A percentile compares a stretch with the other conserved stretches of the same genome.
Conservation (phyloP, 495 filamentous ascomycete species). For the Astrocystis sublimbata region DNA sequence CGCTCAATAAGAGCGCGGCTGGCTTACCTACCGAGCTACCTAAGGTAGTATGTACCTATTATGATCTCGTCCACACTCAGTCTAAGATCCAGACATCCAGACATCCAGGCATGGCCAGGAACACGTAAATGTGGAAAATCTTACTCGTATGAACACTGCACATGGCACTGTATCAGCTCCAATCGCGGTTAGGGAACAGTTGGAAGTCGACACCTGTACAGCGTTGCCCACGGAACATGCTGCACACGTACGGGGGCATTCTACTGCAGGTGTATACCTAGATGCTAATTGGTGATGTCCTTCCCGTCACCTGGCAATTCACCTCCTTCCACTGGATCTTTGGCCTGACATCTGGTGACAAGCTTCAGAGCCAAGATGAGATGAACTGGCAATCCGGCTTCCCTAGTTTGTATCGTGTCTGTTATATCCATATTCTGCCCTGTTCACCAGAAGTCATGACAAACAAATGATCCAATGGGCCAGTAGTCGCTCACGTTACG, state of each 20-base stretch:
- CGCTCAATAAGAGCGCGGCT: not conserved
- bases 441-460: not conserved
- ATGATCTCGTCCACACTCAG: no score
- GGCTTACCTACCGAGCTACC: no score
- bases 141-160: no score
- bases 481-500: not conserved
- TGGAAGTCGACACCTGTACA: no score
- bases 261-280: not conserved
- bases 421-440: no score
- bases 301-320: slow-evolving; percentile 24
- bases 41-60: no score
- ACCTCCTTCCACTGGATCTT: slow-evolving; percentile 34
- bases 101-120: no score
- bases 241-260: no score
- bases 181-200: no score
- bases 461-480: not conserved
- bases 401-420: not conserved
- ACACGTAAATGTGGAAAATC: no score
- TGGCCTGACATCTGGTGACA: slow-evolving; percentile 22
- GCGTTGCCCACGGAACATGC: not conserved
- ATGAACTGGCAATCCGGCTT: not conserved
- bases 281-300: slow-evolving; percentile 27
- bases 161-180: no score
- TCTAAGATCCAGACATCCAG: no score
- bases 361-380: not conserved